Evolutionary conservation across 257 asterid species (phyloP), one percentile per base, ranked within the genome.

Genomic region (Rauvolfia tetraphylla): DNA sequence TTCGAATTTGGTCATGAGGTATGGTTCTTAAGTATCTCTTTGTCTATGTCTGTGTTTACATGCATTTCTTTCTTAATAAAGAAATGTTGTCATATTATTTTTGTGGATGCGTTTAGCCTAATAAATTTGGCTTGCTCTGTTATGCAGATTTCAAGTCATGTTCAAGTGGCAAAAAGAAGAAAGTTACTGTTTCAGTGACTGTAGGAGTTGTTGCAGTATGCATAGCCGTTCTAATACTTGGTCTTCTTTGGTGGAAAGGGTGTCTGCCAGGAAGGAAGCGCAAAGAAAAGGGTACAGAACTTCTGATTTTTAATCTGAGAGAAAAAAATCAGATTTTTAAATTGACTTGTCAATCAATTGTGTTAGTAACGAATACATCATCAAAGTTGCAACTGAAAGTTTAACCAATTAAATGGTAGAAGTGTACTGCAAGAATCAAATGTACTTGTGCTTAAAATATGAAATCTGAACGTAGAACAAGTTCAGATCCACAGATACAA

Each of bases 211-310:
- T 84, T 84, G 71, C 75, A 42, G 70, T 72, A 41, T 83, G 78
- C 72, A 62, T 84, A 44, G 71, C 81, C 65, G 71, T 88, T 79
- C 61, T 76, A 72, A 61, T 84, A 8, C 57, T 88, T 74, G 87
- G 86, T 73, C 27, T 88, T 57, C 85, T 91, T 75, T 87, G 92
- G 95, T 89, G 95, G 96, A 92, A 85, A 87, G 75, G 91, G 36
- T 75, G 68, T 83, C 73, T 87, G 22, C 75, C 67, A 29, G 78
- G 87, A 73, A 78, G 88, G 82, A 87, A 83, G 83, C 75, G 74
- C 48, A 48, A 71, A 68, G 84, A 81, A 72, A 83, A 84, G 80
- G 96, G 96, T 92, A 49, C 77, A 15, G 49, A 49, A 29, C 71
- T 39, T 42, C 25, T 10, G 20, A 42, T 2, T 31, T 22, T 75